Base-by-base conservation (phyloP, 2,329 filamentous ascomycete species). In the Penicillium corylophilum region DNA sequence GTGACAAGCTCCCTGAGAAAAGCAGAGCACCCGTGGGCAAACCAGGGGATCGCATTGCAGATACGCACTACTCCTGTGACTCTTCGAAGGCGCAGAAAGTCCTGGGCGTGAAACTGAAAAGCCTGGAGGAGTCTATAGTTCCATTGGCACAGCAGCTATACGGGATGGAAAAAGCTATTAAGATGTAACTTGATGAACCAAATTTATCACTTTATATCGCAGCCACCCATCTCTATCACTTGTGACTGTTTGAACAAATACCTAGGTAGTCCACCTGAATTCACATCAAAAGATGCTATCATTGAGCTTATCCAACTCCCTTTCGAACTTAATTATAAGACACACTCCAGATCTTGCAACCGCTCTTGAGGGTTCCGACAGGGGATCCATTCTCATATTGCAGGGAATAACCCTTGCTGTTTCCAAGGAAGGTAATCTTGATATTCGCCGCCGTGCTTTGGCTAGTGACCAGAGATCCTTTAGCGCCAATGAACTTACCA, bases 31-130 rank as follows among this genome's bases (percentile, higher is more conserved):
- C 65, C 0, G 26, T 59, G 12, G 66, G 66, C 16, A 47, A 62
- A 23, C 63, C 65, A 1, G 63, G 65, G 9, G 56, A 53, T 23
- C 56, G 64, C 4, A 53, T 63, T 45, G 55, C 51, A 2, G 52
- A 56, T 24, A 62, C 60, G 1, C 64, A 68, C 57, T 68, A 69
- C 46, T 44, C 81, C 58, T 64, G 82, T 70, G 63, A 83, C 79
- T 54, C 79, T 13, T 80, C 69, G 1, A 79, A 75, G 43, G 73
- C 66, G 28, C 71, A 68, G 7, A 74, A 70, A 9, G 77, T 68
- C 48, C 75, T 70, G n/a, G 80, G 69, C 2, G 79, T 64, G 5
- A 79, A 68, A 24, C 66, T 61, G 47, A 57, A 56, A 45, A 31
- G 28, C 26, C 44, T 65, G 36, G 46, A 57, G 26, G 57, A 64